Evolutionary conservation across 805 yeast species (phyloP).

Genomic region (Kodamaea jinghongensis): DNA sequence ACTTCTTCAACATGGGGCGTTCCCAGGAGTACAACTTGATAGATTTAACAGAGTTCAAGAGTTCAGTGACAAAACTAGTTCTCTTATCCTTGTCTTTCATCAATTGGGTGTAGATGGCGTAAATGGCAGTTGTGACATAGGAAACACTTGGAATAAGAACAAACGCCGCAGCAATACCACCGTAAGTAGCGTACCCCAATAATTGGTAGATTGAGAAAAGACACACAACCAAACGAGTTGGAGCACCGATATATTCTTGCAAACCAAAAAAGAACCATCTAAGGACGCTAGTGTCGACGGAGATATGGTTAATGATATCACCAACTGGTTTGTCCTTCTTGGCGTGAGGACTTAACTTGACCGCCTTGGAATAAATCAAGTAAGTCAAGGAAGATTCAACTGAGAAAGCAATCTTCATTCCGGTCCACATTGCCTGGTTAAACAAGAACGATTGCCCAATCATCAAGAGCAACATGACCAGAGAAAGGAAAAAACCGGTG

Average conservation of each 20-base stretch:
- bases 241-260: slow-evolving; percentile 21
- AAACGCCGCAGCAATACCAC: slow-evolving; percentile 31
- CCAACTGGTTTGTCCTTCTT: slow-evolving; percentile 32
- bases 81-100: slow-evolving; percentile 38
- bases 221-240: slow-evolving; percentile 24
- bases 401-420: slow-evolving; percentile 14
- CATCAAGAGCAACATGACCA: slow-evolving; percentile 24
- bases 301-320: slow-evolving; percentile 32
- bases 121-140: slow-evolving; percentile 24
- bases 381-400: slow-evolving; percentile 22
- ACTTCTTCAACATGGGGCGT: slow-evolving; percentile 34
- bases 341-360: slow-evolving; percentile 30
- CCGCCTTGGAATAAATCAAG: slow-evolving; percentile 27
- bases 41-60: slow-evolving; percentile 36
- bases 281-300: slow-evolving; percentile 26
- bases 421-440: slow-evolving; percentile 18
- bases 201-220: slow-evolving; percentile 32
- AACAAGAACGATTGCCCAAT: slow-evolving; percentile 21
- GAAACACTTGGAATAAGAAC: slow-evolving; percentile 33
- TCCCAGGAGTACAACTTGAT: slow-evolving; percentile 45
- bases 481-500: slow-evolving; percentile 24
- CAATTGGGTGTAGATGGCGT: slow-evolving; percentile 22
- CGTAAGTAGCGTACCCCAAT: slow-evolving; percentile 35
- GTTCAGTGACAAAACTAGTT: slow-evolving; percentile 36
- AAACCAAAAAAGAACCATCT: slow-evolving; percentile 16